Percentiles rank a stretch among this genome's conserved stretches.
These are phyloP conservation scores for Tricholoma sp. DNA, from an alignment of 768 basidiomycete species.

Conservation along the genomic window DNA sequence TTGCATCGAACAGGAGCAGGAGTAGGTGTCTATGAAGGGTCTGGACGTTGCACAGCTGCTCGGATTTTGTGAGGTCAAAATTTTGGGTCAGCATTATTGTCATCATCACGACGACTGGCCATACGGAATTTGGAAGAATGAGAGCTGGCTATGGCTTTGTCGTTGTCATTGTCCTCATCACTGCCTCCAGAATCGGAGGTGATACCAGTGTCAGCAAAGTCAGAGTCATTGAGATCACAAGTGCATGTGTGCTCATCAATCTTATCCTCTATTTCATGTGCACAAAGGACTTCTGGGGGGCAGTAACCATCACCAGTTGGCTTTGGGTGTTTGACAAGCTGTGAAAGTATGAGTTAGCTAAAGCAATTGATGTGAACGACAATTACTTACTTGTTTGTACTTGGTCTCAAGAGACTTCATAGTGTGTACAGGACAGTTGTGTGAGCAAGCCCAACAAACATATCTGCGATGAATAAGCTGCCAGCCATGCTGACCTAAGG, in stretches of 20 bases:
- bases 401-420: conserved; percentile 17
- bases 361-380: neutral
- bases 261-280: conserved; percentile 7
- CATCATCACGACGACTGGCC: neutral
- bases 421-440: conserved; percentile 3
- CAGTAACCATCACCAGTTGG: conserved; percentile 22
- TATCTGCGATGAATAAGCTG: conserved; percentile 7
- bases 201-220: conserved; percentile 4
- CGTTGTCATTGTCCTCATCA: conserved; percentile 5
- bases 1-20: conserved; percentile 3
- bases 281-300: conserved; percentile 8
- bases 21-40: conserved; percentile 6
- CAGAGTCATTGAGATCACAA: conserved; percentile 8
- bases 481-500: conserved; percentile 11
- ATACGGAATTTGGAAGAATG: neutral
- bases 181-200: neutral
- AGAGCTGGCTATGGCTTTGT: neutral
- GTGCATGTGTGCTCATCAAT: conserved; percentile 12
- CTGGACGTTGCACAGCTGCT: neutral
- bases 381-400: conserved; percentile 18
- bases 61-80: neutral
- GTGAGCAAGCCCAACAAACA: conserved; percentile 10
- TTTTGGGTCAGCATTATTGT: neutral
- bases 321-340: conserved; percentile 20
- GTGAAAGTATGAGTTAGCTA: neutral